Percentiles rank a stretch among this genome's conserved stretches.
Evolutionary conservation across 495 filamentous ascomycete genomes (phyloP).

Genomic region (Cairneyella variabilis): DNA sequence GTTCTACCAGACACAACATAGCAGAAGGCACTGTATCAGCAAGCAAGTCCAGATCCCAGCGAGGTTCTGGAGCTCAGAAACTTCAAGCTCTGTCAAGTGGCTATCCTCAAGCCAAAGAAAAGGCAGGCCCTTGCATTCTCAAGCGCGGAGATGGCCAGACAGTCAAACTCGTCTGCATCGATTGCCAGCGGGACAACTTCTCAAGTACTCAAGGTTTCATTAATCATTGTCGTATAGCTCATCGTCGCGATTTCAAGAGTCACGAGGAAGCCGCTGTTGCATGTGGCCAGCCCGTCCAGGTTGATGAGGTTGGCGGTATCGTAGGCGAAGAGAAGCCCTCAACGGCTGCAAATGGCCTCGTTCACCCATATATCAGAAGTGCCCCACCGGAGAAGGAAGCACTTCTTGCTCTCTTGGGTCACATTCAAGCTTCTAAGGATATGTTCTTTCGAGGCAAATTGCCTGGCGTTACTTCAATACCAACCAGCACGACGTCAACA

Average conservation of each 20-base stretch:
- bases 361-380: slow-evolving; percentile 66
- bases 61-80: slow-evolving; percentile 55
- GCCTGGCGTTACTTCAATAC: slow-evolving; percentile 38
- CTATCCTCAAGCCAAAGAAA: slow-evolving; percentile 66
- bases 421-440: slow-evolving; percentile 42
- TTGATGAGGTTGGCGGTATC: slow-evolving; percentile 55
- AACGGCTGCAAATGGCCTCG: slow-evolving; percentile 44
- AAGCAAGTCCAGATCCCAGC: slow-evolving; percentile 58
- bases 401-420: slow-evolving; percentile 43
- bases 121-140: slow-evolving; percentile 47
- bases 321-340: slow-evolving; percentile 44
- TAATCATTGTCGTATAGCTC: slow-evolving; percentile 96
- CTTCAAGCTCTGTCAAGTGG: slow-evolving; percentile 70
- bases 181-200: slow-evolving; percentile 86
- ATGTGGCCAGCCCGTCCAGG: slow-evolving; percentile 77
- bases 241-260: slow-evolving; percentile 84
- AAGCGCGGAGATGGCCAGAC: slow-evolving; percentile 51
- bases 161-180: slow-evolving; percentile 80
- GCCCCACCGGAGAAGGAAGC: slow-evolving; percentile 54
- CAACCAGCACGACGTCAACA: slow-evolving; percentile 24
- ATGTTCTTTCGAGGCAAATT: slow-evolving; percentile 43
- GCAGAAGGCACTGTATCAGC: slow-evolving; percentile 50
- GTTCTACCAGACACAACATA: slow-evolving; percentile 70
- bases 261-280: slow-evolving; percentile 92
- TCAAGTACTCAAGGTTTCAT: slow-evolving; percentile 96